Conservation (phyloP, 257 asterid species). For the Echites panduratus region DNA sequence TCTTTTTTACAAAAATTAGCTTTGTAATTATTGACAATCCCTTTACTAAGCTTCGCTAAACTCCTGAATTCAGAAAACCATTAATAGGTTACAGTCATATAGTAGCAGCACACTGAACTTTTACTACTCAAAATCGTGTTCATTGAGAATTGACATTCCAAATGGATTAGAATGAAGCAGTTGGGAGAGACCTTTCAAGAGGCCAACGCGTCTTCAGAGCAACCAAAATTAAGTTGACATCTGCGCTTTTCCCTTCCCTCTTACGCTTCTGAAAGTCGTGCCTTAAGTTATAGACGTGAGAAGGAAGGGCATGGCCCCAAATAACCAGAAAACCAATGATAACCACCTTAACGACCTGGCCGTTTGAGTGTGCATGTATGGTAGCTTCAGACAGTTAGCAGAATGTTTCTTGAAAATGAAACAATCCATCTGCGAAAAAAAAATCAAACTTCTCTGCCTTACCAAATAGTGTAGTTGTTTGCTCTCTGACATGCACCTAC, state of each 20-base stretch:
- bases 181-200: too few species aligned
- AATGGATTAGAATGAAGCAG: too few species aligned
- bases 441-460: not conserved
- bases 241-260: too few species aligned
- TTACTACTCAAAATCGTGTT: not conserved
- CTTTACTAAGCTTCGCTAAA: too few species aligned
- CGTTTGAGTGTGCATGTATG: not conserved
- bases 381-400: conserved; percentile 29
- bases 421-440: not conserved
- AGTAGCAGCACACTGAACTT: not conserved
- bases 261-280: too few species aligned
- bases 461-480: conserved; percentile 5
- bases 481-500: conserved; percentile 26
- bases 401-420: conserved; percentile 20
- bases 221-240: too few species aligned
- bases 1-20: too few species aligned
- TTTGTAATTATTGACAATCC: too few species aligned
- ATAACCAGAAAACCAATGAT: conserved; percentile 11
- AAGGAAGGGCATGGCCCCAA: not conserved
- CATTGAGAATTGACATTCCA: not conserved
- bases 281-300: too few species aligned
- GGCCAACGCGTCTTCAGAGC: too few species aligned
- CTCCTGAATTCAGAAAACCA: too few species aligned
- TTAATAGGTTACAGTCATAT: too few species aligned
- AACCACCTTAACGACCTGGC: conserved; percentile 5